Base-by-base conservation (phyloP, 139 green algal genomes). In the Chlamydomonas eustigma region DNA sequence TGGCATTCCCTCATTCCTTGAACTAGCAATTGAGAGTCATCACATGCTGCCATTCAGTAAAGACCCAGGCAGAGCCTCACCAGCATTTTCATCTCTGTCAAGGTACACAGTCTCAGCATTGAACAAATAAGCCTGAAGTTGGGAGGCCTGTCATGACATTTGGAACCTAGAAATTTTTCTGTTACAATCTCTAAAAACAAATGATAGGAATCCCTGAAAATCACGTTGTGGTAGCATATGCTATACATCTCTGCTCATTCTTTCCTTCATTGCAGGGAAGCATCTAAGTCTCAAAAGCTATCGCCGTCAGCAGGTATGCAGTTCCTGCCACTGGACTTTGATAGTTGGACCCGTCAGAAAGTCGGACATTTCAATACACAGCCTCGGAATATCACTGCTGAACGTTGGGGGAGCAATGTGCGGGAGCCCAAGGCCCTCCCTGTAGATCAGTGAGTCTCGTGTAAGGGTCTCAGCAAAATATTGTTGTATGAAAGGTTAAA, bases 11-110 rank as follows among this genome's bases (percentile, higher is more conserved):
- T 58, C 44, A 12, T 58, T 18, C 12, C 18, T 58, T 18, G 12
- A 58, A 58, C 44, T 18, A 12, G 44, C n/a, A n/a, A n/a, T 12
- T 12, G 44, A 58, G 18, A 58, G 44, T 58, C 44, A 58, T 58
- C 44, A 58, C 44, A 58, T 58, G 44, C 44, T 58, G 44, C 12
- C 44, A 58, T 58, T 58, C 18, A 58, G 44, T 58, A 58, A 58
- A 58, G 44, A 58, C 44, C 44, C 44, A 12, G 18, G 12, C 44
- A 58, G 44, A 18, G 44, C 44, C 12, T 58, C 44, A 58, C 44
- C 44, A 18, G 12, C 44, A 12, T 58, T 58, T 18, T 58, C 44
- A 18, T 58, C 44, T 12, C 18, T 18, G 12, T 12, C 12, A 18
- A 58, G 44, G 44, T 58, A 58, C 12, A 18, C 18, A 12, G 18